These are phyloP conservation scores for Saccharomycopsis microspora DNA, from an alignment of 805 yeast species.

Conservation along the genomic window DNA sequence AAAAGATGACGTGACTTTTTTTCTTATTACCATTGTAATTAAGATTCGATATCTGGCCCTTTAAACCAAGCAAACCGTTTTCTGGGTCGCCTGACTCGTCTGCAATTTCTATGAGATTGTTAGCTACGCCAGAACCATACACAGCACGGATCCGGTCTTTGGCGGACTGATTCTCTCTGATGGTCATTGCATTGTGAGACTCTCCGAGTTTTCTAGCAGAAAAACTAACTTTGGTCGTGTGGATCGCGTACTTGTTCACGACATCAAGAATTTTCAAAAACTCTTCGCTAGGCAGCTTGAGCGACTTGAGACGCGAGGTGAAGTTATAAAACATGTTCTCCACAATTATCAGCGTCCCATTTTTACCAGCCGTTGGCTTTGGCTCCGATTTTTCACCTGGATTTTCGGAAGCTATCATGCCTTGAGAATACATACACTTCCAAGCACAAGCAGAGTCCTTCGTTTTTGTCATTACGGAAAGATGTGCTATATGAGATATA, in stretches of 20 bases:
- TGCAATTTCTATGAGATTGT: constrained; percentile 43
- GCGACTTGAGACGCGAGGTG: constrained; percentile 63
- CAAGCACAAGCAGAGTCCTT: constrained; percentile 53
- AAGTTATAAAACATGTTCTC: constrained; percentile 87
- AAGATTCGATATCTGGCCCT: constrained; percentile 60
- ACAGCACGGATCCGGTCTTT: constrained; percentile 65
- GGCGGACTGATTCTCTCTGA: constrained; percentile 36
- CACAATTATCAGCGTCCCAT: constrained; percentile 76
- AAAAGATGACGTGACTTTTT: constrained; percentile 56
- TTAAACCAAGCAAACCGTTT: constrained; percentile 38
- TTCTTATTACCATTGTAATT: constrained; percentile 55
- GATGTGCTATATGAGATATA: constrained; percentile 79
- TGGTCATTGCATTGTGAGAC: constrained; percentile 49
- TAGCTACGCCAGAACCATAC: constrained; percentile 60
- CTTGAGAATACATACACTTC: constrained; percentile 56
- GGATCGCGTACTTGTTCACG: constrained; percentile 73
- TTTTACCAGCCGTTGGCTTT: constrained; percentile 72
- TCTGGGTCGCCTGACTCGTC: constrained; percentile 23
- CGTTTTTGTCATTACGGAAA: constrained; percentile 71
- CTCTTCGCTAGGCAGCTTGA: constrained; percentile 63
- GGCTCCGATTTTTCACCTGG: constrained; percentile 32
- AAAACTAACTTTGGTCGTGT: constrained; percentile 57
- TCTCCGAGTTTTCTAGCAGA: constrained; percentile 76
- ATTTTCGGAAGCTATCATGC: constrained; percentile 34
- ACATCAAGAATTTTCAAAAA: constrained; percentile 69